These are phyloP conservation scores for Claviceps sp. DNA, from an alignment of 2,329 filamentous ascomycete species.

Conservation along the genomic window DNA sequence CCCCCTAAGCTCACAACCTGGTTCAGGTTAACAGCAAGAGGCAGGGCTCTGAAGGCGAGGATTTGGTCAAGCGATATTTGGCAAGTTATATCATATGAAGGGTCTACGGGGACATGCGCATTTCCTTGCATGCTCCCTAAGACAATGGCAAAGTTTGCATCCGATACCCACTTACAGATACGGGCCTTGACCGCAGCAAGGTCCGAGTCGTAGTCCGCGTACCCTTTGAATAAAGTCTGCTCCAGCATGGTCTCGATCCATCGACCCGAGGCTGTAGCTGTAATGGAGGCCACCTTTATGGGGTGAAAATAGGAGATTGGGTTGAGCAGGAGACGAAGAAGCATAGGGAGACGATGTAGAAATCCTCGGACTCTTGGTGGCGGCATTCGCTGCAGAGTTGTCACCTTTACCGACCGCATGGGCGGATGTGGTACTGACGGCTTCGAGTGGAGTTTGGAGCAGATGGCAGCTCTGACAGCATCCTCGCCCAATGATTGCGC, in stretches of 20 bases:
- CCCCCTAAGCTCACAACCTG: conserved; percentile 2
- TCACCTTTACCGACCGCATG: conserved; percentile 4
- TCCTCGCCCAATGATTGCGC: neutral
- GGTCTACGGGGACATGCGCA: conserved; percentile 1
- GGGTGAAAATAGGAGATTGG: conserved; percentile 4
- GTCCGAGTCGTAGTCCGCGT: conserved; percentile 3
- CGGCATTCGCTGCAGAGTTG: conserved; percentile 2
- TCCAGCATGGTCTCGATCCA: conserved; percentile 5
- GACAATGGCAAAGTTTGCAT: conserved; percentile 4
- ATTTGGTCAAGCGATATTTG: conserved; percentile 1
- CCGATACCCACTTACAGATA: conserved; percentile 2
- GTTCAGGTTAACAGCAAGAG: neutral
- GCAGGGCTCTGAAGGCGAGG: conserved; percentile 3
- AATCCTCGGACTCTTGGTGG: neutral
- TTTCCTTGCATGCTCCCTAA: neutral
- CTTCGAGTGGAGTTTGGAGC: conserved; percentile 3
- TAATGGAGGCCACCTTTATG: conserved; percentile 3
- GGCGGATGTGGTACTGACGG: conserved; percentile 5
- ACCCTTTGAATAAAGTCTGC: conserved; percentile 3
- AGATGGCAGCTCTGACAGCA: conserved; percentile 1
- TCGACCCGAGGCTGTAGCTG: conserved; percentile 3
- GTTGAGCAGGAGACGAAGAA: conserved; percentile 4
- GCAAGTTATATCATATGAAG: conserved; percentile 1
- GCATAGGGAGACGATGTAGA: conserved; percentile 4
- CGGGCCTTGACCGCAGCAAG: neutral